phyloP scores from a whole-genome alignment of 2,329 filamentous ascomycete genomes.

The Moelleriella libera region DNA sequence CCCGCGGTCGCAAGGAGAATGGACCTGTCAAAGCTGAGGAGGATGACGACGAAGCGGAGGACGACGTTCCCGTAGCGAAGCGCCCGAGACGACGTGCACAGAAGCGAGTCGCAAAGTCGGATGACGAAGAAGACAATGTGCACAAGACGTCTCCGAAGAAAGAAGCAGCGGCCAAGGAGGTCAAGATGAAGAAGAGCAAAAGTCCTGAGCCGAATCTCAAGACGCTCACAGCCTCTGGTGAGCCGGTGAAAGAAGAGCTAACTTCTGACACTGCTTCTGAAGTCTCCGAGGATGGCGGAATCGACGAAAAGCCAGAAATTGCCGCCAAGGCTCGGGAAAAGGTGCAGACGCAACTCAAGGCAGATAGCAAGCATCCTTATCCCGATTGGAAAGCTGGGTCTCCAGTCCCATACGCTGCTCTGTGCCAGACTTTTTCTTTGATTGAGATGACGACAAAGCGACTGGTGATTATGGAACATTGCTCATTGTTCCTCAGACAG shows the following conservation, averaged over 20 bases:
- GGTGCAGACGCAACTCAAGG: constrained; percentile 61
- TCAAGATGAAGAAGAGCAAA: constrained; percentile 4
- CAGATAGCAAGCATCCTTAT: constrained; percentile 64
- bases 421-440: constrained; percentile 88
- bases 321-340: constrained; percentile 66
- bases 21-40: constrained; percentile 15
- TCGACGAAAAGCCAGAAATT: constrained; percentile 52
- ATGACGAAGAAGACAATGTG: constrained; percentile 38
- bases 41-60: constrained; percentile 32
- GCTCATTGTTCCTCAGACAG: constrained; percentile 80
- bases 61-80: constrained; percentile 42
- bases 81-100: constrained; percentile 29
- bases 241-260: constrained; percentile 12
- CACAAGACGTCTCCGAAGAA: constrained; percentile 6
- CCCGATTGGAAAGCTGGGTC: constrained; percentile 86
- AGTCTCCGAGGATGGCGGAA: constrained; percentile 33
- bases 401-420: constrained; percentile 84
- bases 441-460: constrained; percentile 92
- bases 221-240: constrained; percentile 4
- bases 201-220: background rate
- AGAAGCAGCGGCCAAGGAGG: constrained; percentile 1
- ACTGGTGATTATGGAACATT: constrained; percentile 76
- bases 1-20: constrained; percentile 13
- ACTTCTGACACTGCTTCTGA: constrained; percentile 21
- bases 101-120: constrained; percentile 22